A percentile compares a stretch with the other conserved stretches of the same genome.
Conservation (phyloP, 345 rosid genomes). For the Psidium guajava region DNA sequence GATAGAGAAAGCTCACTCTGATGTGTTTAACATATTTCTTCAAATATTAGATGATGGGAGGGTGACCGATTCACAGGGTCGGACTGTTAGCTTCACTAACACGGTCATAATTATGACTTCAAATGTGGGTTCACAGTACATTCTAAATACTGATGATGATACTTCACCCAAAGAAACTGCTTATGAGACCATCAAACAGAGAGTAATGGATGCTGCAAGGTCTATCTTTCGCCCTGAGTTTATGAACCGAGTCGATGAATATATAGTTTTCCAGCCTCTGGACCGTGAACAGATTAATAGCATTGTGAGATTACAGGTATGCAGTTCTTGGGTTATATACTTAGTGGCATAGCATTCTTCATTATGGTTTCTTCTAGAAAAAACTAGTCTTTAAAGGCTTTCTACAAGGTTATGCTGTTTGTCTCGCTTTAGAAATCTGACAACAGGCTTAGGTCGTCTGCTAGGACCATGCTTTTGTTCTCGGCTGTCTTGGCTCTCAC, state of each 20-base stretch:
- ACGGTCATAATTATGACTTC: conserved; percentile 93
- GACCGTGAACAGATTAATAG: conserved; percentile 68
- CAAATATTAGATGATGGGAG: conserved; percentile 96
- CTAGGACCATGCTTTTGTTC: neutral
- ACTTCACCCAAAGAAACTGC: conserved; percentile 35
- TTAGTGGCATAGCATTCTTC: neutral
- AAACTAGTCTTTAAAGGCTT: neutral
- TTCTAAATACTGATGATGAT: conserved; percentile 58
- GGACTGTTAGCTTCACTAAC: conserved; percentile 89
- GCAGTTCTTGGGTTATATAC: neutral
- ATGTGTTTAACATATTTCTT: conserved; percentile 93
- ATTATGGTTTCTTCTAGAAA: neutral
- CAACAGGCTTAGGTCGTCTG: neutral
- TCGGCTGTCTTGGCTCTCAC: neutral
- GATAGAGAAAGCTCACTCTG: conserved; percentile 94
- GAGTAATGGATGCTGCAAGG: conserved; percentile 98
- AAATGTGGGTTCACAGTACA: conserved; percentile 86
- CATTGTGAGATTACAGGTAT: conserved; percentile 87
- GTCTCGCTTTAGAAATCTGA: neutral
- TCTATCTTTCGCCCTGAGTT: conserved; percentile 92
- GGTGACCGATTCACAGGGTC: conserved; percentile 96
- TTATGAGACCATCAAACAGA: conserved; percentile 67
- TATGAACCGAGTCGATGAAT: conserved; percentile 96
- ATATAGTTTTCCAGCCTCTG: conserved; percentile 97
- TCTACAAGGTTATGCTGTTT: neutral